phyloP scores from a whole-genome alignment of 306 rosid genomes.

The Glycine soja region DNA sequence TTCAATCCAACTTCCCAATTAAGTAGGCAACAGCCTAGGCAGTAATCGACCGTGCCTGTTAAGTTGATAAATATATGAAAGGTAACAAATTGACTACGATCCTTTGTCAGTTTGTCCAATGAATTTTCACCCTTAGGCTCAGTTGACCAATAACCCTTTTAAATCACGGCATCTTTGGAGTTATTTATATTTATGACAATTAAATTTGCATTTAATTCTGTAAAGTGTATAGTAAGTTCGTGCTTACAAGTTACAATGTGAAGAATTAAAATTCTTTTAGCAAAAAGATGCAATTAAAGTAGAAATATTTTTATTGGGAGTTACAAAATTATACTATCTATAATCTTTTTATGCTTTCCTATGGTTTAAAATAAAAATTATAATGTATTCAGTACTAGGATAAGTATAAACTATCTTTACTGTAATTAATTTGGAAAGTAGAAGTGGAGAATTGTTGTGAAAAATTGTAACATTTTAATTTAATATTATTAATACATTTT shows the following conservation, averaged over 20 bases:
- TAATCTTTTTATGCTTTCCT: too few relatives aligned
- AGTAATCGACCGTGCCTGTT: background rate
- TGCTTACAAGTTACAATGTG: background rate
- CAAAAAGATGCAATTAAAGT: too few relatives aligned
- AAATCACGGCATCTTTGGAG: background rate
- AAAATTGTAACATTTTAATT: too few relatives aligned
- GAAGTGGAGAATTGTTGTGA: too few relatives aligned
- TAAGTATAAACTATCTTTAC: background rate
- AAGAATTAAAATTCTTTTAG: background rate
- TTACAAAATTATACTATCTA: too few relatives aligned
- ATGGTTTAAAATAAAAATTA: too few relatives aligned
- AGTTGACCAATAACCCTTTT: background rate
- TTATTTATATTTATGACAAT: background rate
- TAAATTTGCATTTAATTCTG: background rate
- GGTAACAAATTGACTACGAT: background rate
- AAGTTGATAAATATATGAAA: background rate
- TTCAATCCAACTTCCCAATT: background rate
- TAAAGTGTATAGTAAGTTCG: background rate
- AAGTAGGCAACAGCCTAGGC: slow-evolving; percentile 7
- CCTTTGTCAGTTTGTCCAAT: background rate
- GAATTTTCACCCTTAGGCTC: background rate
- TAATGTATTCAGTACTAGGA: background rate
- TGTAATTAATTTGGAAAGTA: too few relatives aligned
- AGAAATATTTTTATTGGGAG: too few relatives aligned
- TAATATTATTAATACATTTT: background rate